Base-by-base conservation (phyloP, 108 stramenopile species). In the Cyclotella choctawhatcheeana region DNA sequence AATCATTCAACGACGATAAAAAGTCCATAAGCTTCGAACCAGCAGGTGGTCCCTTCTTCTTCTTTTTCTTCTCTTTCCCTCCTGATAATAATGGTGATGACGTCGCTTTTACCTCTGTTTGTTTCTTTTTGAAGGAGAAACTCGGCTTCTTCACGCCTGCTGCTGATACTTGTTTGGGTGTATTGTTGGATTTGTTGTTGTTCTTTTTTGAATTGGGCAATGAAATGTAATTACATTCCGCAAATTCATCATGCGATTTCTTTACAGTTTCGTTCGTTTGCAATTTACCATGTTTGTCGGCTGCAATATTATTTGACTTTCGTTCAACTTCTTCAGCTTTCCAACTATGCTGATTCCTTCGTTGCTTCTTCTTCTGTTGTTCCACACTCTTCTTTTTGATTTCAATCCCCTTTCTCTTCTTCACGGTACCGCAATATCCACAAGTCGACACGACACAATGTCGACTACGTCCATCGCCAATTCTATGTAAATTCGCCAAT, bases 1-100 rank as follows among this genome's bases (percentile, higher is more conserved):
- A 79, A 72, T 79, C 70, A 67, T 79, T 79, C 29, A 79, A 45
- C 5, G 71, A 72, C 8, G 78, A 79, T 7, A 79, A 50, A 47
- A 77, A 77, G 32, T 77, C 68, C 76, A 77, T 77, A 34, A 77
- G 47, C 17, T 48, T 48, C 34, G 52, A 69, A 18, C 58, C 67
- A 24, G 26, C 40, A 13, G 68, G 43, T 34, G 69, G 56, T 40
- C 44, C 53, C 61, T 69, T 69, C 52, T 34, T 54, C 55, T 77
- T 77, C 52, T 77, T 77, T 50, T 77, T 75, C 32, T 67, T 69
- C 22, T 77, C 67, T 21, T 67, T 69, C 22, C 44, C 55, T 17
- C 59, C 76, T 13, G 18, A 35, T 5, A 77, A 48, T 29, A 69
- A 58, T 2, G 76, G 62, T 24, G 74, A 21, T 8, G 44, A 26